Evolutionary conservation across 2,329 filamentous ascomycete species (phyloP), one percentile per base, ranked within the genome.

Genomic region (Pseudodiploospora longispora): DNA sequence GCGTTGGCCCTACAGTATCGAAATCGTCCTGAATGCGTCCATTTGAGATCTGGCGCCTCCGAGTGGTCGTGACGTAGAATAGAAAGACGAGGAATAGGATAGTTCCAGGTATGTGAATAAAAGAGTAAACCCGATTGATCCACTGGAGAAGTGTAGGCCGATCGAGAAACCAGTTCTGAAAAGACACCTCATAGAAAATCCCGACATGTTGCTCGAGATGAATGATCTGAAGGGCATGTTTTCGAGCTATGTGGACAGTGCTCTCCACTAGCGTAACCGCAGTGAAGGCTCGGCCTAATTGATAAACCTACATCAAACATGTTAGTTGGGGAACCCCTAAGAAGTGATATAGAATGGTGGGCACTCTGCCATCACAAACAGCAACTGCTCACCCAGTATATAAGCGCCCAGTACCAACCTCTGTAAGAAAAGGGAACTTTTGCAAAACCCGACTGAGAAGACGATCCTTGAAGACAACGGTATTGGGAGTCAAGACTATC

Each of bases 381-480:
- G 9, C 28, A 5, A 30, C 35, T 10, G 39, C 40, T 33, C 72
- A 86, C 83, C 82, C 83, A 87, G 66, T 87, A 87, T 41, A 87
- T 81, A 50, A 86, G 65, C 3, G 80, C 78, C 83, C 83, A 87
- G 55, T 87, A 87, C 82, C 83, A 87, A 77, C 82, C 62, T 88
- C 85, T 1, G 81, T 80, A 29, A 87, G 61, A 57, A 88, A 88
- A 0, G 85, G 84, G 51, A 85, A 78, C 56, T 77, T 82, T 46
- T 71, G 71, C 10, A 87, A 70, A 32, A 87, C 52, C 4, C 82
- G 71, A 44, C 60, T 62, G 6, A 56, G 40, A 10, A 61, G 41
- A 10, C 60, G 55, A 41, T 62, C 59, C 42, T 60, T 54, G 44
- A 61, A 62, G 36, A 61, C 50, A 10, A 55, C 46, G 3, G 60